Conservation (phyloP, 805 yeast genomes). For the Wickerhamiella domercqiae region DNA sequence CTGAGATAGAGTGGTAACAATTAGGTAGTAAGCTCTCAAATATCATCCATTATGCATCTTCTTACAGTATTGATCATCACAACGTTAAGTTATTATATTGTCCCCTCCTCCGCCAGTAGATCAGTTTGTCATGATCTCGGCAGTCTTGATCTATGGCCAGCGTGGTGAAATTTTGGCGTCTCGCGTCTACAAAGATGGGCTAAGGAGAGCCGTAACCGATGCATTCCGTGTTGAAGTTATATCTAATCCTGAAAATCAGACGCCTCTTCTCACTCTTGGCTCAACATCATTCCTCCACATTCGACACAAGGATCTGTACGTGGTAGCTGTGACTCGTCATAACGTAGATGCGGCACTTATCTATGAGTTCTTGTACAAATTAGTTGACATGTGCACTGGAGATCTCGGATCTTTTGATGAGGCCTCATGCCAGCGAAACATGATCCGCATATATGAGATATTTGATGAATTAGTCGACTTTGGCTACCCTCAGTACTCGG, state of each 20-base stretch:
- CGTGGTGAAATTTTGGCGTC: conserved; percentile 77
- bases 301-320: conserved; percentile 45
- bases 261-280: conserved; percentile 73
- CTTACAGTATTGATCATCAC: no score
- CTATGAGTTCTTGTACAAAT: conserved; percentile 59
- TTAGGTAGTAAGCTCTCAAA: no score
- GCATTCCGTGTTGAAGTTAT: conserved; percentile 89
- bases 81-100: no score
- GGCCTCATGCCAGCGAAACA: conserved; percentile 43
- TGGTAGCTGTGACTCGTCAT: conserved; percentile 79
- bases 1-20: conserved; percentile 32
- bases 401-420: conserved; percentile 33
- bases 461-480: conserved; percentile 62
- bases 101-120: no score
- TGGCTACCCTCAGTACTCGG: conserved; percentile 63
- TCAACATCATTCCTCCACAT: conserved; percentile 82
- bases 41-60: no score
- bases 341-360: conserved; percentile 73
- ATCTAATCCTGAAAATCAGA: conserved; percentile 41
- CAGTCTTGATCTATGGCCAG: conserved; percentile 58
- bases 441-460: conserved; percentile 56
- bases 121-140: conserved; percentile 49
- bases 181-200: conserved; percentile 55
- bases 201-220: conserved; percentile 66
- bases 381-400: conserved; percentile 38